A percentile compares a stretch with the other conserved stretches of the same genome.
phyloP scores from a whole-genome alignment of 83 land plant genomes.

The Picea abies region DNA sequence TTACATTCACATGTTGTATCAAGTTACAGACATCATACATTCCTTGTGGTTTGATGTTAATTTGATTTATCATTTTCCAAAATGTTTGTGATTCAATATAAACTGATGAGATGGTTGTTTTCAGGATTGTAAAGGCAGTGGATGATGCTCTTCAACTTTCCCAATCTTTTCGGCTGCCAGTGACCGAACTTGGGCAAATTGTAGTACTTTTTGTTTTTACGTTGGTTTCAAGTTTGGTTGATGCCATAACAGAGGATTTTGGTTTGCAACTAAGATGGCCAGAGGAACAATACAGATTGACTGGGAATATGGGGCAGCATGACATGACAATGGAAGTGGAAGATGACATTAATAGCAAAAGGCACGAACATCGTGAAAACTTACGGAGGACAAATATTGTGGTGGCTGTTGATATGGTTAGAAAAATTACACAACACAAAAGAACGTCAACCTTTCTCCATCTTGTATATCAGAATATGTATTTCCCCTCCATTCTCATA shows the following conservation, averaged over 20 bases:
- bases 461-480: constrained; percentile 58
- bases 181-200: constrained; percentile 45
- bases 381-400: constrained; percentile 40
- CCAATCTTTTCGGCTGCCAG: constrained; percentile 18
- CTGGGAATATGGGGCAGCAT: constrained; percentile 41
- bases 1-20: not conserved
- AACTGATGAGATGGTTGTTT: constrained; percentile 11
- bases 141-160: constrained; percentile 48
- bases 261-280: constrained; percentile 37
- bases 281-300: constrained; percentile 32
- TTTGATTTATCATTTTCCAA: too few species aligned
- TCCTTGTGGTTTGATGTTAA: too few species aligned
- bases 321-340: too few species aligned
- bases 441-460: constrained; percentile 51
- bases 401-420: constrained; percentile 49
- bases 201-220: constrained; percentile 38
- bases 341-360: constrained; percentile 23
- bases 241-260: constrained; percentile 65
- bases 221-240: constrained; percentile 38
- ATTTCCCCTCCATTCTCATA: constrained; percentile 17
- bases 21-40: not conserved
- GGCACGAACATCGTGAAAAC: constrained; percentile 28
- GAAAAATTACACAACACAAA: constrained; percentile 44
- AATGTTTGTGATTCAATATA: not conserved
- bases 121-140: constrained; percentile 50